Percentiles rank a stretch among this genome's conserved stretches.
Conservation (phyloP, 2,329 filamentous ascomycete species). For the Daldinia eschscholtzii region DNA sequence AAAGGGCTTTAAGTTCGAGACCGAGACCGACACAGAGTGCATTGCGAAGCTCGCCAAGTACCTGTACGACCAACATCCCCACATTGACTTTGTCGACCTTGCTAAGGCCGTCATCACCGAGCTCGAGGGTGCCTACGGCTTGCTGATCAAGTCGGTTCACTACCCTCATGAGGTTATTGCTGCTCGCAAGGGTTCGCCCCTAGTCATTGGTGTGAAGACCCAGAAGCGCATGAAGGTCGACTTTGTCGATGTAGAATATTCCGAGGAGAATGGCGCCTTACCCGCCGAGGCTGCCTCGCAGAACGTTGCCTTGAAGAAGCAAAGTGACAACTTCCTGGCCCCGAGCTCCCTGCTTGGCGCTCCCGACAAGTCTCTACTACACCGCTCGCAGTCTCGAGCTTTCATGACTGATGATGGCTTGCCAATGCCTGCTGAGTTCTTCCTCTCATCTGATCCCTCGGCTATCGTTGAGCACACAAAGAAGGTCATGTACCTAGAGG, state of each 20-base stretch:
- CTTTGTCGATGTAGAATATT: constrained; percentile 98
- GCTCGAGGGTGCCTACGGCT: constrained; percentile 96
- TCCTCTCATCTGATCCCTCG: constrained; percentile 97
- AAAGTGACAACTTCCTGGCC: constrained; percentile 74
- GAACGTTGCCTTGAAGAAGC: constrained; percentile 96
- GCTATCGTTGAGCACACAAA: constrained; percentile 99
- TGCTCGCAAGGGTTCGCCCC: constrained; percentile 96
- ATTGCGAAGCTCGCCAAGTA: constrained; percentile 99
- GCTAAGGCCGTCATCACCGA: constrained; percentile 98
- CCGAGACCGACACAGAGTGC: constrained; percentile 98
- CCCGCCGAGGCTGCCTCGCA: constrained; percentile 95
- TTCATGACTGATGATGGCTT: constrained; percentile 99
- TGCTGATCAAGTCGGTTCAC: constrained; percentile 98
- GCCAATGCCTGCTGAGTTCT: constrained; percentile 98
- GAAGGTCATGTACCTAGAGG: constrained; percentile 99
- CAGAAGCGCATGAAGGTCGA: constrained; percentile 99
- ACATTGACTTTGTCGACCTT: constrained; percentile 94
- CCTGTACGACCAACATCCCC: constrained; percentile 93
- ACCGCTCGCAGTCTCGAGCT: constrained; percentile 97
- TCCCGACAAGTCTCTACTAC: constrained; percentile 96
- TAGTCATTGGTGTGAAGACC: constrained; percentile 97
- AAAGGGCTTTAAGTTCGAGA: constrained; percentile 99
- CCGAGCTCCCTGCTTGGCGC: constrained; percentile 80
- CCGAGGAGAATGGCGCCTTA: constrained; percentile 84
- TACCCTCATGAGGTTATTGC: constrained; percentile 98